Percentiles rank a stretch among this genome's conserved stretches.
phyloP scores from a whole-genome alignment of 345 rosid species.

The Rhodamnia rubescens region DNA sequence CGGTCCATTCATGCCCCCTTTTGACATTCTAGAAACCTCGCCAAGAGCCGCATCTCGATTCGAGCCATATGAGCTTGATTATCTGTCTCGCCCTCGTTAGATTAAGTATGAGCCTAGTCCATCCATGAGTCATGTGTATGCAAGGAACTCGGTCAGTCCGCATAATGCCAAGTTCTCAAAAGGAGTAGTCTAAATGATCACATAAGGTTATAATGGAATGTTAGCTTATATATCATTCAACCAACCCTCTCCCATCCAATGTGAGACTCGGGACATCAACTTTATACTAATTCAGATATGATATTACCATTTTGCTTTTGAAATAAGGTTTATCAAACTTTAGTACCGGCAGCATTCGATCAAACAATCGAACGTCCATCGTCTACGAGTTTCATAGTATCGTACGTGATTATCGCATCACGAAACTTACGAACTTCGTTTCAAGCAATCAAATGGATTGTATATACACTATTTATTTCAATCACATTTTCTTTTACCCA shows the following conservation, averaged over 20 bases:
- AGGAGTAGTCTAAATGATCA: background rate
- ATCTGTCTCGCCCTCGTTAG: background rate
- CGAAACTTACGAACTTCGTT: background rate
- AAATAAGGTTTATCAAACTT: background rate
- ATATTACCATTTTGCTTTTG: background rate
- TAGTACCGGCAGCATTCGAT: background rate
- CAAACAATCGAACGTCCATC: background rate
- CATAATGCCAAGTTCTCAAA: background rate
- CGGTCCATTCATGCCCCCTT: background rate
- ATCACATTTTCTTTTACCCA: background rate
- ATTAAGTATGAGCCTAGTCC: background rate
- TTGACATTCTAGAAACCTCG: background rate
- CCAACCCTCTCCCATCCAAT: background rate
- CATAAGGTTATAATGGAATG: background rate
- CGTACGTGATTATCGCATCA: accelerated
- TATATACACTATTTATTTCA: background rate
- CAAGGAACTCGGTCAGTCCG: accelerated
- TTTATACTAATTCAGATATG: background rate
- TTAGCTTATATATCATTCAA: background rate
- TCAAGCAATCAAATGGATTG: background rate
- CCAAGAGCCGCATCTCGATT: background rate
- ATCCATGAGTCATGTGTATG: background rate
- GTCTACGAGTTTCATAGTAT: background rate
- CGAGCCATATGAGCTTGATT: background rate
- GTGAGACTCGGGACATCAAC: background rate